Evolutionary conservation across 768 basidiomycete species (phyloP).

Genomic region (Suillus clintonianus): DNA sequence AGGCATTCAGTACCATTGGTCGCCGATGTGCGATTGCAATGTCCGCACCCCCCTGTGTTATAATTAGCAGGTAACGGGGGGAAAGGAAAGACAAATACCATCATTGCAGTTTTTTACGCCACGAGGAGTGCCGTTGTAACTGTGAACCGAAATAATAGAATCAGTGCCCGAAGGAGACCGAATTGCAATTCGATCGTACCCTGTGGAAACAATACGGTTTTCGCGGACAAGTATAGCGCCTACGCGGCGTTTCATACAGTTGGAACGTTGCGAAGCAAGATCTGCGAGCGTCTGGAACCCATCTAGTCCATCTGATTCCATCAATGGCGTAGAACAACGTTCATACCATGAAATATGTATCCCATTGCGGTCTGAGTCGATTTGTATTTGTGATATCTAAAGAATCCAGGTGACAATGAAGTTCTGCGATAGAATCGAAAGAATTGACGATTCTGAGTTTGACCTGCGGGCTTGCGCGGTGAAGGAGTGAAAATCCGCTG

Average conservation of each 20-base stretch:
- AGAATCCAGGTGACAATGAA: constrained; percentile 65
- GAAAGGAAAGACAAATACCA: constrained; percentile 12
- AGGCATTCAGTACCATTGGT: constrained; percentile 73
- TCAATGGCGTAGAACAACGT: background rate
- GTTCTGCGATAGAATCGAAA: constrained; percentile 52
- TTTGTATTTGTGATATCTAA: constrained; percentile 72
- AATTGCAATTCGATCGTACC: constrained; percentile 44
- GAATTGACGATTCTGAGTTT: constrained; percentile 65
- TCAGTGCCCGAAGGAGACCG: background rate
- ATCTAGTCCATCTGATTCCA: constrained; percentile 7
- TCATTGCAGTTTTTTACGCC: constrained; percentile 84
- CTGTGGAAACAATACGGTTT: constrained; percentile 76
- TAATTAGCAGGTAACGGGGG: constrained; percentile 44
- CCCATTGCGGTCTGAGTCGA: constrained; percentile 88
- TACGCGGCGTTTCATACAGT: constrained; percentile 97
- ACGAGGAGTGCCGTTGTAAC: constrained; percentile 95
- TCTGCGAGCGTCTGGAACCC: constrained; percentile 75
- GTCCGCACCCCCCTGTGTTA: constrained; percentile 84
- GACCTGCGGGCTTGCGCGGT: constrained; percentile 43
- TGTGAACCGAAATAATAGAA: constrained; percentile 27
- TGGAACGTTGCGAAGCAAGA: constrained; percentile 85
- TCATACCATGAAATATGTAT: constrained; percentile 93
- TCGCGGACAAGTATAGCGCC: constrained; percentile 91
- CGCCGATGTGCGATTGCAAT: constrained; percentile 64
- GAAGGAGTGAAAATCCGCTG: constrained; percentile 9